Evolutionary conservation across 2,329 filamentous ascomycete species (phyloP).

Genomic region (Penicillium sp.): DNA sequence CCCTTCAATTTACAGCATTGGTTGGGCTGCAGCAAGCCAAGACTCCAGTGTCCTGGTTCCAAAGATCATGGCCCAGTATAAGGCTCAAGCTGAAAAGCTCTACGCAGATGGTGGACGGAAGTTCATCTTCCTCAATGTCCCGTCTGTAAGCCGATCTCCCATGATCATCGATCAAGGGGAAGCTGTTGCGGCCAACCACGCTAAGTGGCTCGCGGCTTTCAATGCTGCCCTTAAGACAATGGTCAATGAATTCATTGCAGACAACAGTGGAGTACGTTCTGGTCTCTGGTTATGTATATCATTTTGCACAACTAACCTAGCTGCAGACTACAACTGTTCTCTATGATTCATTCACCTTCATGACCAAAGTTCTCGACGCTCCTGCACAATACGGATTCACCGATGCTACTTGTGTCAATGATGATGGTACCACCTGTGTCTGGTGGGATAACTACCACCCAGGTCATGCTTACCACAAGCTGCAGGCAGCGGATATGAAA

Average conservation of each 20-base stretch:
- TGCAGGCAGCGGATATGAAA: constrained; percentile 35
- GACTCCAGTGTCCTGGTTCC: constrained; percentile 31
- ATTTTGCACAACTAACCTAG: neutral
- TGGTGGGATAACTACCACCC: constrained; percentile 39
- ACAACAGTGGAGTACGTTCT: constrained; percentile 17
- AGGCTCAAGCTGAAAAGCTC: constrained; percentile 46
- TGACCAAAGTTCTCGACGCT: constrained; percentile 28
- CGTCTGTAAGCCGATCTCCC: constrained; percentile 42
- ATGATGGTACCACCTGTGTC: constrained; percentile 28
- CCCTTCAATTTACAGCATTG: constrained; percentile 18
- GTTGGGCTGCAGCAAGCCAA: constrained; percentile 29
- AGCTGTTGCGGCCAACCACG: constrained; percentile 16
- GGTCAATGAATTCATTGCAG: constrained; percentile 18
- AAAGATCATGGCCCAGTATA: constrained; percentile 47
- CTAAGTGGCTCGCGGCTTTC: constrained; percentile 24
- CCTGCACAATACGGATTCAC: constrained; percentile 28
- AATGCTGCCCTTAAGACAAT: constrained; percentile 26
- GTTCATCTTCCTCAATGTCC: constrained; percentile 60
- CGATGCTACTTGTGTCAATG: constrained; percentile 29
- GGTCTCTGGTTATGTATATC: neutral
- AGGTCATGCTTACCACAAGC: constrained; percentile 27
- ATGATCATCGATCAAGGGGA: constrained; percentile 21
- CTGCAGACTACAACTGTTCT: constrained; percentile 24
- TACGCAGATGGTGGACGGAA: constrained; percentile 56
- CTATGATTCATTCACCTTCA: constrained; percentile 33